Conservation (phyloP, 2,329 filamentous ascomycete species). For the Metarhizium rileyi region DNA sequence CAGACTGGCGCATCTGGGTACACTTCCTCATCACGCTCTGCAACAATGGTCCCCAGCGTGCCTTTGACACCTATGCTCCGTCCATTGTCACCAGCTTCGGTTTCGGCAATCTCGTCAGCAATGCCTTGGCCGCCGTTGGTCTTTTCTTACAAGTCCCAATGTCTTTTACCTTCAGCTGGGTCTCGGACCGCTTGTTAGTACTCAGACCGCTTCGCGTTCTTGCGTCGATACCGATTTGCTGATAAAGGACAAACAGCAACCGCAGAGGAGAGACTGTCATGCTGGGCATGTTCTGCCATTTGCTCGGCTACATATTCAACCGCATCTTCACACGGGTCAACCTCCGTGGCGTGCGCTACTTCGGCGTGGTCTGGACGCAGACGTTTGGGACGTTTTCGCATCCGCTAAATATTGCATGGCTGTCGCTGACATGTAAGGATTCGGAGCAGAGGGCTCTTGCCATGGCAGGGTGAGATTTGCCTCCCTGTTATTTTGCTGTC, state of each 20-base stretch:
- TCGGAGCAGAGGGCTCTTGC: slow-evolving; percentile 48
- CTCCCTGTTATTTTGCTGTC: neutral
- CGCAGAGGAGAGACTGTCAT: slow-evolving; percentile 43
- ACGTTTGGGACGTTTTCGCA: slow-evolving; percentile 44
- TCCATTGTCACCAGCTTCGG: slow-evolving; percentile 44
- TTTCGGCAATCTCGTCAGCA: slow-evolving; percentile 36
- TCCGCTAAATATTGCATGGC: slow-evolving; percentile 50
- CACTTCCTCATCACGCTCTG: slow-evolving; percentile 40
- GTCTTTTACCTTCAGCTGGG: slow-evolving; percentile 39
- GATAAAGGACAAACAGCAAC: slow-evolving; percentile 21
- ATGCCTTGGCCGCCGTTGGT: slow-evolving; percentile 46
- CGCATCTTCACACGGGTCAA: slow-evolving; percentile 38
- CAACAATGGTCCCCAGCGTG: slow-evolving; percentile 38
- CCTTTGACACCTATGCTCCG: slow-evolving; percentile 43
- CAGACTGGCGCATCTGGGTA: slow-evolving; percentile 41
- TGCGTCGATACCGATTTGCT: neutral
- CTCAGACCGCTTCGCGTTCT: neutral
- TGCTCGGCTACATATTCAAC: slow-evolving; percentile 45
- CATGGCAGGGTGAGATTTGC: slow-evolving; percentile 41
- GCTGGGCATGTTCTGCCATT: slow-evolving; percentile 33
- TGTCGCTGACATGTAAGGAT: slow-evolving; percentile 45
- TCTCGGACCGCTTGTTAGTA: slow-evolving; percentile 42
- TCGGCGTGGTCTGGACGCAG: slow-evolving; percentile 47
- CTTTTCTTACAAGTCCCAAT: slow-evolving; percentile 42
- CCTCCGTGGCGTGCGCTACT: slow-evolving; percentile 35